These are phyloP conservation scores for Neurospora sp. DNA, from an alignment of 495 filamentous ascomycete genomes.

Conservation along the genomic window DNA sequence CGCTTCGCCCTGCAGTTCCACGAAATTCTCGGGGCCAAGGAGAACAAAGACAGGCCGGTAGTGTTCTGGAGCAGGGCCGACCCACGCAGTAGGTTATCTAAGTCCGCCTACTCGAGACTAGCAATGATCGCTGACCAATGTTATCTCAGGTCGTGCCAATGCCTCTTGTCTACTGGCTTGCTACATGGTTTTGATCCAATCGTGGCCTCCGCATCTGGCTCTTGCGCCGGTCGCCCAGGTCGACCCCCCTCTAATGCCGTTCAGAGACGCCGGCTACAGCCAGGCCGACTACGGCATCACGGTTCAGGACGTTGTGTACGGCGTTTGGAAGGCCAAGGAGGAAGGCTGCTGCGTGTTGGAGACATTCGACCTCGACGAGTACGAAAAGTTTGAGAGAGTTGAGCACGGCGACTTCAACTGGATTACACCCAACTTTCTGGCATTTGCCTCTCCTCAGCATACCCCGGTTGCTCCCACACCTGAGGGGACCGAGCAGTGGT, in stretches of 20 bases:
- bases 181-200: slow-evolving; percentile 98
- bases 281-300: slow-evolving; percentile 93
- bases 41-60: slow-evolving; percentile 67
- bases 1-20: slow-evolving; percentile 91
- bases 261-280: slow-evolving; percentile 95
- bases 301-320: slow-evolving; percentile 95
- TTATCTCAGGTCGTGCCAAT: slow-evolving; percentile 64
- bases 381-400: slow-evolving; percentile 89
- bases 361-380: slow-evolving; percentile 91
- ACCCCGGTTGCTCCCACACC: slow-evolving; percentile 61
- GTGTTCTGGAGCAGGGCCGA: slow-evolving; percentile 94
- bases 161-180: slow-evolving; percentile 90
- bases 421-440: slow-evolving; percentile 89
- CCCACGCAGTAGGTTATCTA: slow-evolving; percentile 58
- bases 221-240: slow-evolving; percentile 91
- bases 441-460: slow-evolving; percentile 90
- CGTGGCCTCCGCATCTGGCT: slow-evolving; percentile 97
- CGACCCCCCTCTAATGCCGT: slow-evolving; percentile 96
- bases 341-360: slow-evolving; percentile 77
- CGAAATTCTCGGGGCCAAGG: slow-evolving; percentile 80
- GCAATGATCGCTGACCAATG: slow-evolving; percentile 11
- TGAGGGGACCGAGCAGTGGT: slow-evolving; percentile 59
- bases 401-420: slow-evolving; percentile 99
- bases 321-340: slow-evolving; percentile 97
- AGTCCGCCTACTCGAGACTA: background rate